phyloP scores from a whole-genome alignment of 768 basidiomycete species.

The Xanthoconium purpureum region DNA sequence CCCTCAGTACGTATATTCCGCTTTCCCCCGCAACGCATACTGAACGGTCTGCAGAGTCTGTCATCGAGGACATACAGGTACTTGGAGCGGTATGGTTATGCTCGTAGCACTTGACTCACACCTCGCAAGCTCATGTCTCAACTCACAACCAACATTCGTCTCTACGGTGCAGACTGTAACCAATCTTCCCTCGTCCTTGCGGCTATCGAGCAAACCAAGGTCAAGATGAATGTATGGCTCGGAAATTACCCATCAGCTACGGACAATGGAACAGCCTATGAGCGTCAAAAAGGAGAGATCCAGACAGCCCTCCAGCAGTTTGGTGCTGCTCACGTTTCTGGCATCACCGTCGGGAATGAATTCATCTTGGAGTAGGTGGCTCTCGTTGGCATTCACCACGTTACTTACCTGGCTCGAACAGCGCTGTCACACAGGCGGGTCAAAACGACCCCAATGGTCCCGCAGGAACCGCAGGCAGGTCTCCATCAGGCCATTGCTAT shows the following conservation, averaged over 20 bases:
- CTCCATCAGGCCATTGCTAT: neutral
- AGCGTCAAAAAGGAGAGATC: conserved; percentile 67
- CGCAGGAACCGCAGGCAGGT: conserved; percentile 45
- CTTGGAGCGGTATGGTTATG: conserved; percentile 8
- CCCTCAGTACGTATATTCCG: conserved; percentile 29
- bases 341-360: conserved; percentile 91
- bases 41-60: conserved; percentile 37
- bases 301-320: conserved; percentile 69
- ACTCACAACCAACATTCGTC: conserved; percentile 73
- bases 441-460: conserved; percentile 53
- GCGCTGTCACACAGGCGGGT: conserved; percentile 55
- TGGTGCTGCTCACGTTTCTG: conserved; percentile 70
- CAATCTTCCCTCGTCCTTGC: conserved; percentile 79
- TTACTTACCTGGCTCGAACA: conserved; percentile 27
- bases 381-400: neutral
- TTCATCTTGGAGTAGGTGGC: conserved; percentile 69
- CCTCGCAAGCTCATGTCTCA: conserved; percentile 70
- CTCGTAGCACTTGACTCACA: conserved; percentile 4
- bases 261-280: conserved; percentile 68
- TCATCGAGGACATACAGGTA: conserved; percentile 74
- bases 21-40: neutral
- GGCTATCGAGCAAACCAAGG: conserved; percentile 87
- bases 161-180: conserved; percentile 89
- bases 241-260: conserved; percentile 64
- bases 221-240: conserved; percentile 76